phyloP scores from a whole-genome alignment of 345 rosid species.

The Salix viminalis region DNA sequence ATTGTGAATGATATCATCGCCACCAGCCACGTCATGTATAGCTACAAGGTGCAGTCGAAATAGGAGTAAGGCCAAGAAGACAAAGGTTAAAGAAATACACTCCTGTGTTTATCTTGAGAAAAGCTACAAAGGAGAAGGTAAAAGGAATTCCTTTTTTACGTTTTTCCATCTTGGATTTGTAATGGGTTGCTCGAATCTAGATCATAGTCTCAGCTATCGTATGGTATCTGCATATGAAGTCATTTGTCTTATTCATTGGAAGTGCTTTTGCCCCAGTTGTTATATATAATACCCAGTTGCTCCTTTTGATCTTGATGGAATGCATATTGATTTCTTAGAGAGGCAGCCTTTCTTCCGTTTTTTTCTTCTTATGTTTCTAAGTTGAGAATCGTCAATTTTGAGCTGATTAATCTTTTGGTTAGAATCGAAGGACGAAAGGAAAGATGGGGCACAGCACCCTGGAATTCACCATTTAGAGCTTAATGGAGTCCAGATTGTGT shows the following conservation, averaged over 20 bases:
- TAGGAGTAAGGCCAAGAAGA: background rate
- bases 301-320: background rate
- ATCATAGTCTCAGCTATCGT: background rate
- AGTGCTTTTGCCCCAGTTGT: constrained; percentile 4
- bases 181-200: background rate
- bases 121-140: background rate
- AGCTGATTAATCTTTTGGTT: background rate
- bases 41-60: constrained; percentile 9
- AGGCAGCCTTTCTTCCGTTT: background rate
- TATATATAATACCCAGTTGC: background rate
- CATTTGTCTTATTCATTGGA: background rate
- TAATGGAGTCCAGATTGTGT: background rate
- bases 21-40: background rate
- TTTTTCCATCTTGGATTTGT: background rate
- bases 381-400: background rate
- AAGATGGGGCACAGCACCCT: background rate
- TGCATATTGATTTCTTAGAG: background rate
- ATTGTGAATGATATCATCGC: constrained; percentile 3
- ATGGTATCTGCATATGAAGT: constrained; percentile 9
- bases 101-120: background rate
- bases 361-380: background rate
- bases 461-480: background rate
- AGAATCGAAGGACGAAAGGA: background rate
- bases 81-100: background rate
- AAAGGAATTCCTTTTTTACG: background rate